Evolutionary conservation across 768 basidiomycete genomes (phyloP).

Genomic region (Mycena vitilis): DNA sequence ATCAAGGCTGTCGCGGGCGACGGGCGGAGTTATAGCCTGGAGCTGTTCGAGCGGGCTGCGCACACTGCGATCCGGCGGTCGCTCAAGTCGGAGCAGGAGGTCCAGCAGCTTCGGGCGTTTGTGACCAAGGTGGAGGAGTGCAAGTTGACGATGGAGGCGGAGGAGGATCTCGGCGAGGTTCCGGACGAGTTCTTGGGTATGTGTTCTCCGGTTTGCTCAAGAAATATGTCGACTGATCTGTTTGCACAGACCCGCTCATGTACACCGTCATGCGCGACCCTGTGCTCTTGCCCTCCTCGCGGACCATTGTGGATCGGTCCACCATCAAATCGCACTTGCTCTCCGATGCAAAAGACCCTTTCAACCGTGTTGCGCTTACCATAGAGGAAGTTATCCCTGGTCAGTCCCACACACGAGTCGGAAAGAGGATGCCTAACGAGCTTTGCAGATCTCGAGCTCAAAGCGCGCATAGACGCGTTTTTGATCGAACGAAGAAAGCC

Average conservation of each 20-base stretch:
- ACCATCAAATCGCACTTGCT: conserved; percentile 96
- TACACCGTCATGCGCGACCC: conserved; percentile 96
- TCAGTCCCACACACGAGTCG: conserved; percentile 41
- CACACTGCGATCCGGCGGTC: conserved; percentile 68
- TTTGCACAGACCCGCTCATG: conserved; percentile 84
- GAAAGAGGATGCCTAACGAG: conserved; percentile 4
- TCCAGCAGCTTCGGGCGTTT: conserved; percentile 76
- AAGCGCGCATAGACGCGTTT: conserved; percentile 79
- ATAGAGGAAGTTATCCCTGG: conserved; percentile 85
- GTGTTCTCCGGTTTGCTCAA: conserved; percentile 33
- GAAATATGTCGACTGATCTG: conserved; percentile 8
- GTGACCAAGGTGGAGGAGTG: conserved; percentile 87
- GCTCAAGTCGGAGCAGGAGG: conserved; percentile 83
- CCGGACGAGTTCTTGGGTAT: conserved; percentile 96
- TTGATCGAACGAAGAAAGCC: conserved; percentile 65
- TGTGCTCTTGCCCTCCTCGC: conserved; percentile 88
- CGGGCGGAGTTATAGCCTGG: conserved; percentile 89
- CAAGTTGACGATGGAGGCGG: conserved; percentile 83
- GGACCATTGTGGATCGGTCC: conserved; percentile 80
- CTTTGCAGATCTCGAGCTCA: conserved; percentile 71
- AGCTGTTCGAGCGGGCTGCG: conserved; percentile 84
- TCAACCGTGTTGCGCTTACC: conserved; percentile 87
- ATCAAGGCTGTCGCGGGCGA: conserved; percentile 91
- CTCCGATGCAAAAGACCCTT: conserved; percentile 93
- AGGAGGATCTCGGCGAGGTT: conserved; percentile 91